Evolutionary conservation across 768 basidiomycete species (phyloP).

Genomic region (Suillus variegatus): DNA sequence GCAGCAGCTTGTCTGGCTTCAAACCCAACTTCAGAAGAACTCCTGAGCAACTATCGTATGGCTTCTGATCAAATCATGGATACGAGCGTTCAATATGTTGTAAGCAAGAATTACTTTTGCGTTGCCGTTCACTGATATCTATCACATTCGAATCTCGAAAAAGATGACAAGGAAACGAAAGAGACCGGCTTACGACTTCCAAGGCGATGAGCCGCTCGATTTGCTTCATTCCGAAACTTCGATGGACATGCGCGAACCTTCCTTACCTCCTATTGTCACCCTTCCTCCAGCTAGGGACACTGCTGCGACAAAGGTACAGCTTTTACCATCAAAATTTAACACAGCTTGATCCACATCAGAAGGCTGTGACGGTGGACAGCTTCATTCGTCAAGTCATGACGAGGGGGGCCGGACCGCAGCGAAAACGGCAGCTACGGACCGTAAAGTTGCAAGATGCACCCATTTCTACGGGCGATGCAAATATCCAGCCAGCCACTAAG

Average conservation of each 20-base stretch:
- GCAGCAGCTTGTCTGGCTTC: not conserved
- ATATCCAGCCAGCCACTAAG: constrained; percentile 9
- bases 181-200: not conserved
- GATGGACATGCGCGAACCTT: not conserved
- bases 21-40: not conserved
- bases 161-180: constrained; percentile 5
- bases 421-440: not conserved
- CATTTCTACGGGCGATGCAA: constrained; percentile 19
- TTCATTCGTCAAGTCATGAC: constrained; percentile 22
- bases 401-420: not conserved
- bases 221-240: not conserved
- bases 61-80: not conserved
- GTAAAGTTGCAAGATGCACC: not conserved
- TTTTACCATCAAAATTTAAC: not conserved
- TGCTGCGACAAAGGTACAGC: not conserved
- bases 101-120: not conserved
- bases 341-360: not conserved
- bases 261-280: constrained; percentile 17
- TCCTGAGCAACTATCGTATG: not conserved
- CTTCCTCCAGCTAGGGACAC: constrained; percentile 9
- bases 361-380: constrained; percentile 25
- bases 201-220: not conserved
- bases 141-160: not conserved
- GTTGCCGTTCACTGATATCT: not conserved
- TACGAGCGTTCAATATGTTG: not conserved